phyloP scores from a whole-genome alignment of 768 basidiomycete species.

The Hygrophoropsis aurantiaca region DNA sequence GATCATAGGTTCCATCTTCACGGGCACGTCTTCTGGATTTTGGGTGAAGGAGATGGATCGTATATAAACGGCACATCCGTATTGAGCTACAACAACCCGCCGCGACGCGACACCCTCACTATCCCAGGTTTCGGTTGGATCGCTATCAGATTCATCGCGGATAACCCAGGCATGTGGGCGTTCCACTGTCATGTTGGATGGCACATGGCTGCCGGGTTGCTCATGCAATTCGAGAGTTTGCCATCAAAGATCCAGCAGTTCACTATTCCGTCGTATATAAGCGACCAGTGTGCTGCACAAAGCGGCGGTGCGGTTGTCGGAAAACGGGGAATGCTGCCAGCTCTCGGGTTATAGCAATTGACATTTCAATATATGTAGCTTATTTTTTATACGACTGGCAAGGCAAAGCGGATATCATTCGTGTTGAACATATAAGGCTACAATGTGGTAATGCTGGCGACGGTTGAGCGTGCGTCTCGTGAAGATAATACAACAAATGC shows the following conservation, averaged over 20 bases:
- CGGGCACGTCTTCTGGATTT: conserved; percentile 34
- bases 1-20: conserved; percentile 36
- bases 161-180: conserved; percentile 47
- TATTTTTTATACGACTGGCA: too few species aligned
- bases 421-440: conserved; percentile 1
- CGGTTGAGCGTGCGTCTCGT: conserved; percentile 4
- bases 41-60: conserved; percentile 34
- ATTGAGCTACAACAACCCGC: conserved; percentile 35
- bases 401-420: too few species aligned
- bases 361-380: too few species aligned
- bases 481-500: conserved; percentile 1
- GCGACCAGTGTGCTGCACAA: conserved; percentile 34
- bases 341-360: conserved; percentile 14
- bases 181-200: conserved; percentile 44
- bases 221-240: conserved; percentile 41
- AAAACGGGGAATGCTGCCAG: conserved; percentile 20
- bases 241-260: conserved; percentile 34
- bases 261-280: conserved; percentile 32
- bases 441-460: not conserved
- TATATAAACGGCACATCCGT: conserved; percentile 26
- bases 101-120: conserved; percentile 42
- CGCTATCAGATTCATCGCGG: conserved; percentile 39
- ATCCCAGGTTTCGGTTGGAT: conserved; percentile 38
- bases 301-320: conserved; percentile 17
- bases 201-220: conserved; percentile 40